Conservation (phyloP, 2,329 filamentous ascomycete species). For the Neonectria hederae region DNA sequence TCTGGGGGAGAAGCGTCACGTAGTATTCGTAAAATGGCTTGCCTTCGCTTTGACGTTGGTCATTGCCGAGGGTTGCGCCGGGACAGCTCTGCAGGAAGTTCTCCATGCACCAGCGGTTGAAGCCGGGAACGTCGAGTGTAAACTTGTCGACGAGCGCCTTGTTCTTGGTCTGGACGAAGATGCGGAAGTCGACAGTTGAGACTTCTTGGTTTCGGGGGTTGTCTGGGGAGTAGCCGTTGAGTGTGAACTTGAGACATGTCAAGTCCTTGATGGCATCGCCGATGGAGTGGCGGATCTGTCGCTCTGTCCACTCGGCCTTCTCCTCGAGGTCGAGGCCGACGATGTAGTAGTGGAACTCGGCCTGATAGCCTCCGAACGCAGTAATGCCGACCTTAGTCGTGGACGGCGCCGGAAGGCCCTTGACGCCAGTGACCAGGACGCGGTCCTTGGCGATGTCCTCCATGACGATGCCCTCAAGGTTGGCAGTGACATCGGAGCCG, state of each 20-base stretch:
- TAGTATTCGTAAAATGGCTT: constrained; percentile 32
- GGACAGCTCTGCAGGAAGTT: constrained; percentile 55
- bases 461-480: constrained; percentile 52
- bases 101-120: constrained; percentile 41
- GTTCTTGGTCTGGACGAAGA: constrained; percentile 54
- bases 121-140: constrained; percentile 24
- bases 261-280: constrained; percentile 35
- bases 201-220: constrained; percentile 53
- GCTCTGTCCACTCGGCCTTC: constrained; percentile 44
- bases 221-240: constrained; percentile 51
- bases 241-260: constrained; percentile 46
- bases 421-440: constrained; percentile 37
- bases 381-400: constrained; percentile 49
- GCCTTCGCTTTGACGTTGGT: constrained; percentile 49
- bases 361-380: constrained; percentile 53
- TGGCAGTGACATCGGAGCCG: constrained; percentile 52
- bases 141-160: constrained; percentile 24
- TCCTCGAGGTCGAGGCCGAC: constrained; percentile 52
- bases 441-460: constrained; percentile 52
- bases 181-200: constrained; percentile 57
- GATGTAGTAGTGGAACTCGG: constrained; percentile 54
- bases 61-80: constrained; percentile 52
- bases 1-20: constrained; percentile 39
- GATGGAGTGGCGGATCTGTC: constrained; percentile 29
- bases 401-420: constrained; percentile 35